Evolutionary conservation across 371 early-diverging fungal species (phyloP).

Genomic region (Mortierella sp.): DNA sequence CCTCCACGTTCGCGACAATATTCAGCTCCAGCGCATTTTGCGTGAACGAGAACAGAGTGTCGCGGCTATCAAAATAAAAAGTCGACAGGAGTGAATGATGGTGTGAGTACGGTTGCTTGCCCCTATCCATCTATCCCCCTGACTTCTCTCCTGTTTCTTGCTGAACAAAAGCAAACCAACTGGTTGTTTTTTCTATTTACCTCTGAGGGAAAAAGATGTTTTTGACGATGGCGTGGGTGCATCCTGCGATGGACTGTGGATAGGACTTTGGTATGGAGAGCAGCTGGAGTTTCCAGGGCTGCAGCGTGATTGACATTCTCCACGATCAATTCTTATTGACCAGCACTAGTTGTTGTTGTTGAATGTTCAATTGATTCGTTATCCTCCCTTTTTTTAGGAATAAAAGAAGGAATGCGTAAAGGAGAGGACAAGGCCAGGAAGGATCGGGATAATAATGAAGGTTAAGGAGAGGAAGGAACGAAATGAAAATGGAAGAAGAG

Average conservation of each 20-base stretch:
- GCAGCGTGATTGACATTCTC: conserved; percentile 48
- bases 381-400: neutral
- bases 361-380: neutral
- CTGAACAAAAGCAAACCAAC: too few relatives aligned
- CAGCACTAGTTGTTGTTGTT: neutral
- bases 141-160: too few relatives aligned
- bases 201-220: conserved; percentile 67
- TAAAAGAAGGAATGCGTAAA: neutral
- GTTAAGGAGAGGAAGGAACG: neutral
- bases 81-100: neutral
- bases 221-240: conserved; percentile 76
- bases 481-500: neutral
- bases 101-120: neutral
- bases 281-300: conserved; percentile 54
- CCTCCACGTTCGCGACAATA: conserved; percentile 71
- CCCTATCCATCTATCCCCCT: too few relatives aligned
- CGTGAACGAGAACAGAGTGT: conserved; percentile 80
- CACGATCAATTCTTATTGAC: too few relatives aligned
- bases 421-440: neutral
- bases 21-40: conserved; percentile 83
- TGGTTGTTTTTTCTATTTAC: too few relatives aligned
- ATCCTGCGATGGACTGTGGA: conserved; percentile 36
- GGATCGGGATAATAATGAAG: too few relatives aligned
- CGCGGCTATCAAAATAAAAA: conserved; percentile 53
- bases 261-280: conserved; percentile 49